Conservation (phyloP, 805 yeast genomes). For the Nakazawaea anatomiae region DNA sequence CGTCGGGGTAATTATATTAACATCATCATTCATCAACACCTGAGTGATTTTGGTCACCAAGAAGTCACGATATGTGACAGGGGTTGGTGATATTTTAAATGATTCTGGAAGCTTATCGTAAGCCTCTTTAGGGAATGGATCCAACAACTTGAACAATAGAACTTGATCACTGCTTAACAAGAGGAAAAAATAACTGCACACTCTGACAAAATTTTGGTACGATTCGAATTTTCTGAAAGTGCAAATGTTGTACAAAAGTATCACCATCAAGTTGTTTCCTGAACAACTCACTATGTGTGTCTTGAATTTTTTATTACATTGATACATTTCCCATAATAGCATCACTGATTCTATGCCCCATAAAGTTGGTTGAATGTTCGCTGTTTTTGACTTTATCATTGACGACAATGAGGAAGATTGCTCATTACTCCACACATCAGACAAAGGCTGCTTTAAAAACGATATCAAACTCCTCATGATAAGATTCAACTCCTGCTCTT, state of each 20-base stretch:
- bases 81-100: conserved; percentile 34
- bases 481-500: conserved; percentile 47
- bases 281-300: conserved; percentile 36
- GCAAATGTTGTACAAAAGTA: conserved; percentile 51
- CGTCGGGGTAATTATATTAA: conserved; percentile 35
- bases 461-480: conserved; percentile 41
- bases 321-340: conserved; percentile 70
- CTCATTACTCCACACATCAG: conserved; percentile 15
- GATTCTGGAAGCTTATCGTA: conserved; percentile 47
- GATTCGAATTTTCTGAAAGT: conserved; percentile 35
- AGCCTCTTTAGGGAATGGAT: conserved; percentile 36
- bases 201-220: conserved; percentile 38
- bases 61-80: conserved; percentile 59
- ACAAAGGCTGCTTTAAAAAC: conserved; percentile 42
- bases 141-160: conserved; percentile 33
- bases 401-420: conserved; percentile 16
- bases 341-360: conserved; percentile 58
- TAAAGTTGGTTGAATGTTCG: conserved; percentile 20
- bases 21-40: conserved; percentile 30
- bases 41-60: conserved; percentile 46
- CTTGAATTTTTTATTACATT: conserved; percentile 60
- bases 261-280: conserved; percentile 48
- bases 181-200: conserved; percentile 46
- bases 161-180: conserved; percentile 34
- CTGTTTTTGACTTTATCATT: conserved; percentile 19